These are phyloP conservation scores for Jasminum sambac DNA, from an alignment of 257 asterid genomes.

Conservation along the genomic window DNA sequence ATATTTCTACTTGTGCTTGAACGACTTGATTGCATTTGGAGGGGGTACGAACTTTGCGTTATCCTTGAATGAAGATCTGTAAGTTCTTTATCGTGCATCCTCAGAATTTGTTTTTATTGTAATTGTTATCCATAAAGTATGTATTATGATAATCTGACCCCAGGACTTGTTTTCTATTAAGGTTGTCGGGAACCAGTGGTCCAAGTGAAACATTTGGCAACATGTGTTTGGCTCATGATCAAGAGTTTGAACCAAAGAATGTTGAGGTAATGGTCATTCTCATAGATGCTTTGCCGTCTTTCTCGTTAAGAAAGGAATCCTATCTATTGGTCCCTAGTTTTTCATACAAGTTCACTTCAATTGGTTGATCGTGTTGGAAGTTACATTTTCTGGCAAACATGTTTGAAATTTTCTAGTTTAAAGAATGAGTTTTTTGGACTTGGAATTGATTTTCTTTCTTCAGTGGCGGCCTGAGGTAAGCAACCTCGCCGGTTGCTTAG, in stretches of 20 bases:
- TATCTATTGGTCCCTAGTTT: background rate
- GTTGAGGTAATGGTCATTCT: constrained; percentile 62
- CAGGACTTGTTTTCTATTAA: constrained; percentile 18
- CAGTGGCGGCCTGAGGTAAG: no score
- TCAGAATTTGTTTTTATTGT: background rate
- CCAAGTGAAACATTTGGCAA: constrained; percentile 95
- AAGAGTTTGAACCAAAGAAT: constrained; percentile 75
- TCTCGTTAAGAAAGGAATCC: background rate
- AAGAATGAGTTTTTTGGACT: no score
- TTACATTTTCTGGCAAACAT: background rate
- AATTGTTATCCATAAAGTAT: background rate
- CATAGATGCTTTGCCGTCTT: background rate
- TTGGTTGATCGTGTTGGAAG: background rate
- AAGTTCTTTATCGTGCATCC: constrained; percentile 33
- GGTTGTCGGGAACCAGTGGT: constrained; percentile 89
- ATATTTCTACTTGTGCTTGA: constrained; percentile 81
- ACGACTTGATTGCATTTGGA: constrained; percentile 88
- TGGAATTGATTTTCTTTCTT: no score
- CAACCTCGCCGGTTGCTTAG: no score
- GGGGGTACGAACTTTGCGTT: constrained; percentile 90
- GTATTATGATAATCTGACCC: constrained; percentile 1
- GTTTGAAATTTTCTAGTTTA: background rate
- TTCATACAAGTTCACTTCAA: background rate
- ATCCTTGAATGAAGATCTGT: constrained; percentile 86
- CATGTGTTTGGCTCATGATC: constrained; percentile 77